phyloP scores from a whole-genome alignment of 2,329 filamentous ascomycete species.

The Cladosporium cucumerinum region DNA sequence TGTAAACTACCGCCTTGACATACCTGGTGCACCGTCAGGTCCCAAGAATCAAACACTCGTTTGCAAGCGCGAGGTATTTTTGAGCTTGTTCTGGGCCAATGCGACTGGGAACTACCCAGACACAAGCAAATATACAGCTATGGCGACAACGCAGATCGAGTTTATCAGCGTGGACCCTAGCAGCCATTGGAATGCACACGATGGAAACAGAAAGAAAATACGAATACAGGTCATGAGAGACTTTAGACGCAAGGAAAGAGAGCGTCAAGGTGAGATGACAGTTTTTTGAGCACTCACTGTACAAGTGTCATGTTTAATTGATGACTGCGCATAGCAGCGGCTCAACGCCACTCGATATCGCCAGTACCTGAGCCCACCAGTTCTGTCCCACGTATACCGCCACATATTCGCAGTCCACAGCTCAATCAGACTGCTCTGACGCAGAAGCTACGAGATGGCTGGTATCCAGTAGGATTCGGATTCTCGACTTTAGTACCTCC shows the following conservation, averaged over 20 bases:
- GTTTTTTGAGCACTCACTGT: not conserved
- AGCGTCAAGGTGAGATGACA: not conserved
- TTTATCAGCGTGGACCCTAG: slow-evolving; percentile 10
- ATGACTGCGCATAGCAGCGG: not conserved
- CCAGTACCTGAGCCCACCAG: not conserved
- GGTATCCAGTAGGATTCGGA: slow-evolving; percentile 6
- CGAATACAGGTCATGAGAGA: slow-evolving; percentile 12
- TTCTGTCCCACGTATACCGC: not conserved
- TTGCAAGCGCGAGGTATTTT: not conserved
- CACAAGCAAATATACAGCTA: not conserved
- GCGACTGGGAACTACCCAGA: not conserved
- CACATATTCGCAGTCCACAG: not conserved
- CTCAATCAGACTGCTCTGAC: slow-evolving; percentile 11
- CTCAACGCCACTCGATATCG: not conserved
- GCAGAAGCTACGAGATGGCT: slow-evolving; percentile 7
- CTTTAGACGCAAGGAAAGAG: slow-evolving; percentile 8
- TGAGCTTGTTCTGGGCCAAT: not conserved
- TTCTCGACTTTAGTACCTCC: slow-evolving; percentile 1
- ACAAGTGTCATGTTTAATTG: not conserved
- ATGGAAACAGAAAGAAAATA: not conserved
- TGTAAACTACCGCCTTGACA: not conserved
- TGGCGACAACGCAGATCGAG: slow-evolving; percentile 4
- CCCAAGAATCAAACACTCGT: not conserved
- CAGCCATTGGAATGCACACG: not conserved
- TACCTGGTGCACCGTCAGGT: not conserved